Evolutionary conservation across 805 yeast species (phyloP), one percentile per base, ranked within the genome.

Genomic region (Cyberlindnera japonica): DNA sequence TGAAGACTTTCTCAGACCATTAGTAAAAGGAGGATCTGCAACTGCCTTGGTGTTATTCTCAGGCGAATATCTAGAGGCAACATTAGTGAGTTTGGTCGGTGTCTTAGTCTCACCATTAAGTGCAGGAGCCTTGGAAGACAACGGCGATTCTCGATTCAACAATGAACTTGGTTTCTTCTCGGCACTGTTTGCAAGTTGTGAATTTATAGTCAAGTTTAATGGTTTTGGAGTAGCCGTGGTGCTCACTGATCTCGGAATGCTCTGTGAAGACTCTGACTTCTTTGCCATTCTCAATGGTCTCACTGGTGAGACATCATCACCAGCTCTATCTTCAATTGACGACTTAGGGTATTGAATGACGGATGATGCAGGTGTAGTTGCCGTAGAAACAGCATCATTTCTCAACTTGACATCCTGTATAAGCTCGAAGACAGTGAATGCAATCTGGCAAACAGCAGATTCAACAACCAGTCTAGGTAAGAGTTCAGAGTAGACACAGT

Each of bases 371-470:
- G 41, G 37, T 3, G 37, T 36, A 8, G 41, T 8, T 3, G 26
- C n/a, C 9, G 19, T 13, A 1, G 28, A 16, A 6, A 25, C 31
- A n/a, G 13, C 32, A 15, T 33, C 41, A 4, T 26, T 35, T 27
- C 56, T 63, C 36, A 77, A 59, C 49, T 75, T 85, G 20, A 74
- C 72, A 3, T 69, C 70, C 2, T 79, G 65, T 15, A 83, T 54
- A 40, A 81, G 69, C 48, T 81, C 84, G 54, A 84, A 81, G 18
- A 82, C 64, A 3, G 81, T 64, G 55, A 80, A 81, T 7, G 81
- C 71, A 25, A 89, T 65, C 54, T 89, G 96, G 32, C 84, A 74
- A 9, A 86, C 64, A 0, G 97, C 81, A 17, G 88, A 75, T 61
- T 87, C 83, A 15, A 89, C 72, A 3, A 88, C 73, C 16, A 83